Conservation (phyloP, 139 green algal genomes). For the Chlorella sp. region DNA sequence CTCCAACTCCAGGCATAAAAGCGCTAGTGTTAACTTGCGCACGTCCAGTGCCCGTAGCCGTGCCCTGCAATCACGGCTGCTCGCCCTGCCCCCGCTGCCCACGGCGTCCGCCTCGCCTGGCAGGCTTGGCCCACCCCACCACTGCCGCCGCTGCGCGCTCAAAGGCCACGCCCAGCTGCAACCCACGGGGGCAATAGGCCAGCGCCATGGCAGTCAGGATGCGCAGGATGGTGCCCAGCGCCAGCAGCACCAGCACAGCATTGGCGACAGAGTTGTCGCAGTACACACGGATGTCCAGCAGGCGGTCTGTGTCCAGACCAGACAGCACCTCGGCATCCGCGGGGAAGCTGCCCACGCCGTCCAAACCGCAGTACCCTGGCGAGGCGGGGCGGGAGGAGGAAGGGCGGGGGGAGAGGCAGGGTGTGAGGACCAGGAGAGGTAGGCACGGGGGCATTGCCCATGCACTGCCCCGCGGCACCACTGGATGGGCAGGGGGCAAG, state of each 20-base stretch:
- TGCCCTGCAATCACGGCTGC: not conserved
- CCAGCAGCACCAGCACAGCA: conserved; percentile 31
- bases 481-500: not conserved
- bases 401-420: not conserved
- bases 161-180: conserved; percentile 1
- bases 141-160: not conserved
- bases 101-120: not conserved
- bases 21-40: too few species aligned
- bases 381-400: not conserved
- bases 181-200: conserved; percentile 27
- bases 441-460: too few species aligned
- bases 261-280: conserved; percentile 28
- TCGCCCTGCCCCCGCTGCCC: not conserved
- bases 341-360: not conserved
- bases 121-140: not conserved
- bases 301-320: not conserved
- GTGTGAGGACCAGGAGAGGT: too few species aligned
- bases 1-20: too few species aligned
- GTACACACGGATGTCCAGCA: conserved; percentile 42
- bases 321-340: not conserved
- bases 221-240: conserved; percentile 29
- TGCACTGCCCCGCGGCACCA: too few species aligned
- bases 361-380: conserved; percentile 30
- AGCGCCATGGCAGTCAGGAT: conserved; percentile 34
- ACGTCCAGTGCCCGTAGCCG: not conserved